Base-by-base conservation (phyloP, 2,329 filamentous ascomycete genomes). In the Cladophialophora exuberans region DNA sequence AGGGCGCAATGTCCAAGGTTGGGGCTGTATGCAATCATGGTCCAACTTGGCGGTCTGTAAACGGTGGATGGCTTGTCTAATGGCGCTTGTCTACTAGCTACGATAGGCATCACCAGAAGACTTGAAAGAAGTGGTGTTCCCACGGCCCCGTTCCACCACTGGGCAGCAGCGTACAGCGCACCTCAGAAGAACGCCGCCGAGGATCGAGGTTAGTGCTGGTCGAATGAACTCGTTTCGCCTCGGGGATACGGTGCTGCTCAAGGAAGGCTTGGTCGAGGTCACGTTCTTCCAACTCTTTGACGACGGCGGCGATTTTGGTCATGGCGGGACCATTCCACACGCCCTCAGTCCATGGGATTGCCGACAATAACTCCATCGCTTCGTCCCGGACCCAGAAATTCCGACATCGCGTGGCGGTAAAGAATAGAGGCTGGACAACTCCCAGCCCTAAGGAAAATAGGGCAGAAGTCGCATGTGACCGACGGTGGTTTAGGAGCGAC, bases 391-490 rank as follows among this genome's bases (percentile, higher is more conserved):
- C 25, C 25, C 20, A 28, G 11, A 22, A 23, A 6, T 44, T 26
- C 25, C 41, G 41, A 26, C 41, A 44, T 44, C 41, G 41, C 25
- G 41, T 44, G 41, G 41, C 41, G 22, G 41, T 44, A 26, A 44
- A 44, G 18, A 44, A 44, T 5, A 44, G 41, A 15, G 41, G 41
- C 25, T 44, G 41, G 20, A 44, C 25, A 25, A 44, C 15, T n/a
- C 41, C 41, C 11, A 44, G 41, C 25, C 41, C 41, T 15, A 44
- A 26, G 18, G 41, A 44, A 23, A 44, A 44, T 6, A 23, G 41
- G 20, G 41, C 10, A 6, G 17, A 10, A 15, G 6, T 25, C 18
- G 41, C 15, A 26, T 44, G 9, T 44, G 18, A 22, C 25, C 11
- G 17, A 15, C 18, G 41, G 41, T 26, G 13, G 22, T 26, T 9